Evolutionary conservation across 2,329 filamentous ascomycete genomes (phyloP).

Genomic region (Lasiodiplodia hormozganensis): DNA sequence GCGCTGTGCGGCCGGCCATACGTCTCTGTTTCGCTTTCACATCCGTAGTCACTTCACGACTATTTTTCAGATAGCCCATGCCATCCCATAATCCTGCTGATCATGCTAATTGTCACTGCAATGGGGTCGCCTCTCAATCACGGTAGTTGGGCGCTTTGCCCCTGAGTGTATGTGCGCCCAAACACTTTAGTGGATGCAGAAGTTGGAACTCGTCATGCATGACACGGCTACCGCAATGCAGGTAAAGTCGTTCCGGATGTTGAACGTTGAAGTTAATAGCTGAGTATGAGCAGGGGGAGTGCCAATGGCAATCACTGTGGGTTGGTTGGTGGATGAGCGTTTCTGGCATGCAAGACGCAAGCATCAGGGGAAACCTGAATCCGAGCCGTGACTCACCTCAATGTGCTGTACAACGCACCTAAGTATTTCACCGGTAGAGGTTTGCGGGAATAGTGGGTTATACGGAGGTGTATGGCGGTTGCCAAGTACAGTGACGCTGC

Average conservation of each 20-base stretch:
- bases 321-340: not conserved
- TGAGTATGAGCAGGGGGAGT: not conserved
- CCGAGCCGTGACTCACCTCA: not conserved
- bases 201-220: not conserved
- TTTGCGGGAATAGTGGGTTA: not conserved
- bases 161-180: not conserved
- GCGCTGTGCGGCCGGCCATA: too few relatives aligned
- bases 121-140: not conserved
- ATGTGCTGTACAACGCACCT: not conserved
- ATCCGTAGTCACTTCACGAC: not conserved
- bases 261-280: not conserved
- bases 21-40: not conserved
- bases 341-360: not conserved
- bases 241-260: not conserved
- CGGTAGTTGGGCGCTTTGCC: not conserved
- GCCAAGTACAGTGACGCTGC: not conserved
- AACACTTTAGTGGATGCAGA: not conserved
- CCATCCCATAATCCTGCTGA: not conserved
- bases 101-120: not conserved
- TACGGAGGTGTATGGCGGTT: not conserved
- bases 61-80: not conserved
- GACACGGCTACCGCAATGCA: not conserved
- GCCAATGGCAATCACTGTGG: not conserved
- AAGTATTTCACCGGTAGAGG: not conserved
- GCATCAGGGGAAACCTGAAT: not conserved